These are phyloP conservation scores for Ceraceosorus guamensis DNA, from an alignment of 1,284 basidiomycete species.

Conservation along the genomic window DNA sequence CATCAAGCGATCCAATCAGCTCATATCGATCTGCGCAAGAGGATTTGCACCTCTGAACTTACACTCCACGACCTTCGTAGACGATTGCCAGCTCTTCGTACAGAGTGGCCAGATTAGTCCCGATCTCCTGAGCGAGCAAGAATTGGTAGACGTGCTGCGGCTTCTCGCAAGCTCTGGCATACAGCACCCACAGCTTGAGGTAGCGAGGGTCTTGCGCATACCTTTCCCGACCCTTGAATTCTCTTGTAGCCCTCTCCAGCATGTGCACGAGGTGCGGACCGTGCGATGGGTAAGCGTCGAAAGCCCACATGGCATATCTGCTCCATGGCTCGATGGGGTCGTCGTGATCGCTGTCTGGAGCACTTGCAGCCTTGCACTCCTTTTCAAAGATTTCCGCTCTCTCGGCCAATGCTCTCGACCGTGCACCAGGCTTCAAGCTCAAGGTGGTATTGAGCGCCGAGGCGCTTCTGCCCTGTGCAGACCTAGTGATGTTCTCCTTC, in stretches of 20 bases:
- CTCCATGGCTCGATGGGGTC: constrained; percentile 33
- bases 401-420: constrained; percentile 17
- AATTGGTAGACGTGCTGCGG: constrained; percentile 53
- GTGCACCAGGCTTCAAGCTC: constrained; percentile 36
- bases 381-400: constrained; percentile 30
- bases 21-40: constrained; percentile 3
- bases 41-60: background rate
- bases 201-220: constrained; percentile 73
- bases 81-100: constrained; percentile 79
- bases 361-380: constrained; percentile 21
- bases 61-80: constrained; percentile 65
- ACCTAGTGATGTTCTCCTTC: constrained; percentile 59
- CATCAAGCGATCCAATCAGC: constrained; percentile 1
- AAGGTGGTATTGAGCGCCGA: constrained; percentile 52
- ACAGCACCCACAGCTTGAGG: constrained; percentile 77
- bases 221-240: constrained; percentile 68
- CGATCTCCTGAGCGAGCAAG: constrained; percentile 70
- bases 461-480: constrained; percentile 56
- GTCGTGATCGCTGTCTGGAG: constrained; percentile 30
- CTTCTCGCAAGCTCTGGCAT: constrained; percentile 50
- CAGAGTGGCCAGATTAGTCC: constrained; percentile 65
- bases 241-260: constrained; percentile 66
- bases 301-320: constrained; percentile 63
- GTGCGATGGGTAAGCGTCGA: constrained; percentile 59
- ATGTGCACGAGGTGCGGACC: constrained; percentile 65